A percentile compares a stretch with the other conserved stretches of the same genome.
Evolutionary conservation across 805 yeast genomes (phyloP).

Genomic region (Cyberlindnera sargentensis): DNA sequence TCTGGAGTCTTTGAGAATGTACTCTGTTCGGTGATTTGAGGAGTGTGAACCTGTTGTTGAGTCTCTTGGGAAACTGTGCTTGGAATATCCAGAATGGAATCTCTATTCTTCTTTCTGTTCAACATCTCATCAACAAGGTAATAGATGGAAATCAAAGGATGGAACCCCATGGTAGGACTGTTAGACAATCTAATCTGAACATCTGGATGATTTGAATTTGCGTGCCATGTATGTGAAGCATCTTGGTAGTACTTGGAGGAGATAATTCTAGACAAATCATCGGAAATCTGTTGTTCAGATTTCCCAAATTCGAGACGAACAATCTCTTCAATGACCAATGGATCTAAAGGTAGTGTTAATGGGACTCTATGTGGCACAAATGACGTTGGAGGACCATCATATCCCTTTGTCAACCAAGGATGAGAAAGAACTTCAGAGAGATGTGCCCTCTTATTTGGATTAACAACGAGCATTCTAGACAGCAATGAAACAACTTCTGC

Average conservation of each 20-base stretch:
- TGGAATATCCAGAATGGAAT: conserved; percentile 27
- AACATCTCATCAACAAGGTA: conserved; percentile 80
- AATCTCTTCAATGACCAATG: conserved; percentile 64
- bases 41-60: conserved; percentile 11
- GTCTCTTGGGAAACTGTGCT: conserved; percentile 5
- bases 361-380: conserved; percentile 79
- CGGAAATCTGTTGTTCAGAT: conserved; percentile 45
- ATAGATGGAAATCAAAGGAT: conserved; percentile 84
- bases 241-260: conserved; percentile 58
- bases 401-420: conserved; percentile 94
- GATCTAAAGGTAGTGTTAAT: conserved; percentile 59
- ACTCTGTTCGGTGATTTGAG: not conserved
- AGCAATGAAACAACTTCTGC: conserved; percentile 74
- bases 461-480: conserved; percentile 86
- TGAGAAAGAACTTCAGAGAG: conserved; percentile 75
- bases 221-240: conserved; percentile 57
- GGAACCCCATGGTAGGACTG: conserved; percentile 76
- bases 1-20: not conserved
- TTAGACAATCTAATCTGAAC: conserved; percentile 6
- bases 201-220: conserved; percentile 4
- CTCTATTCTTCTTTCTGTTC: conserved; percentile 60
- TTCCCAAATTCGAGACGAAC: conserved; percentile 72
- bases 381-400: conserved; percentile 61
- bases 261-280: conserved; percentile 51
- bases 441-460: conserved; percentile 74